Evolutionary conservation across 2,329 filamentous ascomycete genomes (phyloP), one percentile per base, ranked within the genome.

Genomic region (Venturia pyrina): DNA sequence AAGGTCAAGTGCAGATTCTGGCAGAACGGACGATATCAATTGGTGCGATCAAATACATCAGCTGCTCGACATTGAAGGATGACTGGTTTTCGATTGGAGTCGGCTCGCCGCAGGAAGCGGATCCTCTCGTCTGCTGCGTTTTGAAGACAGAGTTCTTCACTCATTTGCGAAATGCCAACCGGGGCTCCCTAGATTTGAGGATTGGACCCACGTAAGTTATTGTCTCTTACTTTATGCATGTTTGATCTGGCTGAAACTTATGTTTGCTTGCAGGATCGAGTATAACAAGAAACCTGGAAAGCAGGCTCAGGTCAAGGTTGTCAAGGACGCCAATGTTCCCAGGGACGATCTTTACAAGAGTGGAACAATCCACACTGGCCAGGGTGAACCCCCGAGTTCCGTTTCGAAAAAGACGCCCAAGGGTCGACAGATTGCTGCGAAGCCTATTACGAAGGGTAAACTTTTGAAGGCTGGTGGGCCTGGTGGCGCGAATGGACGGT

Each of bases 241-340:
- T 7, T 66, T 73, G 77, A 70, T 77, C 67, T 60, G 17, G 28
- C 66, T 24, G 65, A 69, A 59, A 37, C 53, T 59, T n/a, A 59
- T 11, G n/a, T n/a, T 59, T 53, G 21, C 17, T 40, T 37, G 15
- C 53, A 83, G 79, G 5, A 93, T 99, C 70, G 91, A 96, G 75
- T 99, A 96, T 77, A 93, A 93, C 74, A 99, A 98, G 83, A 99
- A 99, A 78, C 95, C 95, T 0, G 91, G 91, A 65, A 99, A 99
- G 80, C 84, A 91, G 75, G 89, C 93, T 65, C 78, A 87, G 6
- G 89, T 99, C 73, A 98, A 98, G 80, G 90, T 90, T 10, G 74
- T 96, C 68, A 96, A 96, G 78, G 95, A 99, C 74, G 87, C 93
- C 0, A 85, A 87, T 64, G 84, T 89, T 64, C 79, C 83, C 3